Evolutionary conservation across 139 green algal genomes (phyloP).

Genomic region (Chlorella sp.): DNA sequence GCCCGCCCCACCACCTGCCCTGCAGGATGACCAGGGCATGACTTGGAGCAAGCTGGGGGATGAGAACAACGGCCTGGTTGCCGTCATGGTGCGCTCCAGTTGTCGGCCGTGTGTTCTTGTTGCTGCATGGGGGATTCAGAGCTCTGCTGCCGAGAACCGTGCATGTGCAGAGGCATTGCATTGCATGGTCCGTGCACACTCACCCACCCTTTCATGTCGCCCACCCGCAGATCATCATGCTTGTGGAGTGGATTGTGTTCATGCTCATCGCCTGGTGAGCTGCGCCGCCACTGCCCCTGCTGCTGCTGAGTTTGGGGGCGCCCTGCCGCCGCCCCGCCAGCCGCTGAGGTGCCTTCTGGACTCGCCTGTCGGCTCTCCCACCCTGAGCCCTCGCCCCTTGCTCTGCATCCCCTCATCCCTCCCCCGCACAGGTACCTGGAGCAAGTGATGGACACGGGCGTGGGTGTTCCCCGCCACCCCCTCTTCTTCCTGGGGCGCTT

Average conservation of each 20-base stretch:
- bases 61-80: constrained; percentile 72
- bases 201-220: not conserved
- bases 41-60: constrained; percentile 72
- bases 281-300: too few relatives aligned
- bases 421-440: constrained; percentile 68
- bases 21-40: constrained; percentile 70
- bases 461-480: constrained; percentile 81
- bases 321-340: too few relatives aligned
- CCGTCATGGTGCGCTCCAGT: not conserved
- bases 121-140: too few relatives aligned
- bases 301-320: too few relatives aligned
- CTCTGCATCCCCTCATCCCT: not conserved
- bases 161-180: too few relatives aligned
- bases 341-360: too few relatives aligned
- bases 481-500: constrained; percentile 92
- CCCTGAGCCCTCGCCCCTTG: not conserved
- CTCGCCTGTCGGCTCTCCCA: not conserved
- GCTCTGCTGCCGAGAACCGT: too few relatives aligned
- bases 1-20: not conserved
- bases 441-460: constrained; percentile 76
- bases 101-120: too few relatives aligned
- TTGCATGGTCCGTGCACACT: too few relatives aligned
- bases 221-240: constrained; percentile 72
- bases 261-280: constrained; percentile 66
- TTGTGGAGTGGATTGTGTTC: constrained; percentile 86